Base-by-base conservation (phyloP, 176 grass and related monocot genomes). In the Luzula sylvatica region DNA sequence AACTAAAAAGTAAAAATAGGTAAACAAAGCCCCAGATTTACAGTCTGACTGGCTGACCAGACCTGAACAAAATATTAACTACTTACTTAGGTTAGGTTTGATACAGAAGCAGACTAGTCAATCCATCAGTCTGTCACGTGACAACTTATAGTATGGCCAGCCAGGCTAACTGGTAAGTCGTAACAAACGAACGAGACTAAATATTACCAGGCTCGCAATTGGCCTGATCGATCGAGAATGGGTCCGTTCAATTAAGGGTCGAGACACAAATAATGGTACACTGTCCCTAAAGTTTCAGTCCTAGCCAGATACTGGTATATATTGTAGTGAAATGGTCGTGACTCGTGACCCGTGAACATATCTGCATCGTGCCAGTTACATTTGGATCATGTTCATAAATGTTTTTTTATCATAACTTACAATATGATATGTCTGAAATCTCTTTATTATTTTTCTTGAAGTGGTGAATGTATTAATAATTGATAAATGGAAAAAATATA, bases 251-350 rank as follows among this genome's bases (percentile, higher is more conserved):
- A 60, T 60, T 43, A 41, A 44, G 56, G n/a, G 1, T 56, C 15
- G 15, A 18, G 30, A 56, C 53, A n/a, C 35, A 23, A 40, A 8
- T 23, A 39, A 57, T 35, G 30, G 53, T 38, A 27, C 53, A 7
- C 53, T 20, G 53, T 57, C 19, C 27, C 28, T 9, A 59, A 32
- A 59, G 9, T 59, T 42, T 22, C 35, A 42, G 35, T 21, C 32
- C 8, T 32, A n/a, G n/a, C n/a, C n/a, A n/a, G 23, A 61, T 15
- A 23, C 38, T 42, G 56, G 57, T 61, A 27, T 38, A 61, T 61
- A 46, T 61, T 2, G 32, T 19, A 44, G 21, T 42, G 11, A 61
- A 29, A 21, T 19, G 40, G 41, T 24, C 58, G 42, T 22, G 35
- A 11, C 4, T 58, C 32, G 23, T 58, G 58, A 38, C 58, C 41